Percentiles rank a stretch among this genome's conserved stretches.
phyloP scores from a whole-genome alignment of 2,329 filamentous ascomycete genomes.

The Neurospora sp. region DNA sequence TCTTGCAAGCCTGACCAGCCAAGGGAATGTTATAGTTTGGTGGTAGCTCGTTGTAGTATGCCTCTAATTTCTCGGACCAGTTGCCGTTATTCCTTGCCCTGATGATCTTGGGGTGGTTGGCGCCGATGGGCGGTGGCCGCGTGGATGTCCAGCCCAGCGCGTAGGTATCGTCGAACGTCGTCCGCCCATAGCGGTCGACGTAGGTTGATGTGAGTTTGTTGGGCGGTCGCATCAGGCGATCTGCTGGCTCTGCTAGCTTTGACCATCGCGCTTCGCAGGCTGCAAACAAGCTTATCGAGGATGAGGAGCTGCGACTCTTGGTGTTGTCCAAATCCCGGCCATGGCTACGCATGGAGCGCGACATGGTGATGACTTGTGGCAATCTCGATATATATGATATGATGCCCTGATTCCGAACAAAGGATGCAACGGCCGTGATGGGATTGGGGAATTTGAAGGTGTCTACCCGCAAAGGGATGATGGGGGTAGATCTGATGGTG shows the following conservation, averaged over 20 bases:
- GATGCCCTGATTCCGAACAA: background rate
- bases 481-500: background rate
- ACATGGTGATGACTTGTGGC: background rate
- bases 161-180: constrained; percentile 7
- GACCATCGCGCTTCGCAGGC: background rate
- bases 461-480: background rate
- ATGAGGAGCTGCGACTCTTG: background rate
- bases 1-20: constrained; percentile 9
- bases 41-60: constrained; percentile 5
- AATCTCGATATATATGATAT: background rate
- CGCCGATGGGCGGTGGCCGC: background rate
- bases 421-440: background rate
- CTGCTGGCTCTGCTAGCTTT: background rate
- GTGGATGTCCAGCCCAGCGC: background rate
- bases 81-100: constrained; percentile 1
- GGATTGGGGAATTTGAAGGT: background rate
- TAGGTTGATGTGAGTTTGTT: constrained; percentile 2
- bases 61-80: background rate
- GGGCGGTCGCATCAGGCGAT: background rate
- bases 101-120: constrained; percentile 9
- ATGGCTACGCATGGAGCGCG: background rate
- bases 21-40: constrained; percentile 12
- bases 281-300: background rate
- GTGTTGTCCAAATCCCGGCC: background rate
- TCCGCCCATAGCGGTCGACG: constrained; percentile 1